Evolutionary conservation across 164 flowering plant genomes (phyloP).

Genomic region (Kingdonia uniflora): DNA sequence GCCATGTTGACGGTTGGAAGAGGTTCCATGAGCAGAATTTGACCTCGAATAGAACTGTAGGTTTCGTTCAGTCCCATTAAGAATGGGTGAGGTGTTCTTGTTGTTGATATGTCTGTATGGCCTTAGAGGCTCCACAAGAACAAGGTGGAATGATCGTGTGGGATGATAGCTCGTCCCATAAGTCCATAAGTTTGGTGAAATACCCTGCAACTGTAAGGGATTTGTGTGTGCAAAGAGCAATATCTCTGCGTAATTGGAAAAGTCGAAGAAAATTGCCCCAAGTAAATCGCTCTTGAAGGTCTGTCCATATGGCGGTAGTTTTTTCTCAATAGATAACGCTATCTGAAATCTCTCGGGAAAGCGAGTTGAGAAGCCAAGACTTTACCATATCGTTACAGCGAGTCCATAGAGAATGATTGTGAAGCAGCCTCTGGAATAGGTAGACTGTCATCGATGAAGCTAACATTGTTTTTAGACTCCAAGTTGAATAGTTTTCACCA

Average conservation of each 20-base stretch:
- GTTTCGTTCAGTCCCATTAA: background rate
- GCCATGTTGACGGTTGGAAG: background rate
- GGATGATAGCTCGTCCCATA: too few species aligned
- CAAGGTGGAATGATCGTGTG: background rate
- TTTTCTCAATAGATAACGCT: background rate
- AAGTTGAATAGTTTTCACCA: slow-evolving; percentile 1
- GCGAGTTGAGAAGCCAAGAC: slow-evolving; percentile 6
- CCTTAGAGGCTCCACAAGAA: background rate
- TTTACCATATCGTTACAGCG: slow-evolving; percentile 5
- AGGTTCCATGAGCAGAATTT: background rate
- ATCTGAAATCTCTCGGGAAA: background rate
- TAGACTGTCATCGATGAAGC: slow-evolving; percentile 1
- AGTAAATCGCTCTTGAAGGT: background rate
- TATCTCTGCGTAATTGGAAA: background rate
- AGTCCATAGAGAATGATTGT: background rate
- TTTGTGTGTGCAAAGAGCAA: background rate
- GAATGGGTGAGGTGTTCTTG: too few species aligned
- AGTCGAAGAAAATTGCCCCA: background rate
- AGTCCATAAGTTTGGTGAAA: background rate
- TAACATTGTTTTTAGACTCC: slow-evolving; percentile 5
- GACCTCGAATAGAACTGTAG: background rate
- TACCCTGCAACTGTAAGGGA: background rate
- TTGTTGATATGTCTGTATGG: too few species aligned
- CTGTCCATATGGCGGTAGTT: background rate
- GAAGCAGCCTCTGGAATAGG: background rate